Percentiles rank a stretch among this genome's conserved stretches.
Evolutionary conservation across 805 yeast species (phyloP).

Genomic region (Komagataella mondaviorum): DNA sequence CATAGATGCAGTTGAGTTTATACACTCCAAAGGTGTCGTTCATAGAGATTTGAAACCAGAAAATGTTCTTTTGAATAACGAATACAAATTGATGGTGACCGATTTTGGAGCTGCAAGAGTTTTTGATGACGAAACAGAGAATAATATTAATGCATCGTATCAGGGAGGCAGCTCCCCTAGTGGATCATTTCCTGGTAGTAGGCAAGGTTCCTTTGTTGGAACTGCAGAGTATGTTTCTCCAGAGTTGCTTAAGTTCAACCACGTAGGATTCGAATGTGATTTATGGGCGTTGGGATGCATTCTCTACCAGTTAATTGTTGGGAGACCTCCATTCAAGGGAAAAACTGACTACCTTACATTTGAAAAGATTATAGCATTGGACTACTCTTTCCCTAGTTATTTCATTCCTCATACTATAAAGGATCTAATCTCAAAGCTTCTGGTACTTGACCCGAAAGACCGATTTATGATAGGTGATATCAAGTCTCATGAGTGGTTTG

Average conservation of each 20-base stretch:
- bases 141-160: background rate
- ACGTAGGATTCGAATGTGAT: conserved; percentile 75
- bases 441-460: conserved; percentile 58
- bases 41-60: conserved; percentile 96
- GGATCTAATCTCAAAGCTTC: conserved; percentile 50
- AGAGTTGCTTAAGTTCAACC: conserved; percentile 65
- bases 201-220: conserved; percentile 80
- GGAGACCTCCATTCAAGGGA: conserved; percentile 84
- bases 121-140: conserved; percentile 28
- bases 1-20: conserved; percentile 81
- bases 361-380: conserved; percentile 71
- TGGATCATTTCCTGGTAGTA: conserved; percentile 11
- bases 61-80: conserved; percentile 72
- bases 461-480: conserved; percentile 47
- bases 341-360: conserved; percentile 74
- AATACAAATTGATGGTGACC: conserved; percentile 81
- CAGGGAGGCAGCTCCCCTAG: background rate
- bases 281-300: conserved; percentile 95
- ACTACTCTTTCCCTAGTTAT: conserved; percentile 59
- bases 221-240: conserved; percentile 97
- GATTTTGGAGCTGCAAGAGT: conserved; percentile 98
- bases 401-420: conserved; percentile 48
- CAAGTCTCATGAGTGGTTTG: conserved; percentile 62
- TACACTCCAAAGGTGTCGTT: conserved; percentile 80
- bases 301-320: conserved; percentile 68